Percentiles rank a stretch among this genome's conserved stretches.
Evolutionary conservation across 768 basidiomycete species (phyloP).

Genomic region (Suillus placidus): DNA sequence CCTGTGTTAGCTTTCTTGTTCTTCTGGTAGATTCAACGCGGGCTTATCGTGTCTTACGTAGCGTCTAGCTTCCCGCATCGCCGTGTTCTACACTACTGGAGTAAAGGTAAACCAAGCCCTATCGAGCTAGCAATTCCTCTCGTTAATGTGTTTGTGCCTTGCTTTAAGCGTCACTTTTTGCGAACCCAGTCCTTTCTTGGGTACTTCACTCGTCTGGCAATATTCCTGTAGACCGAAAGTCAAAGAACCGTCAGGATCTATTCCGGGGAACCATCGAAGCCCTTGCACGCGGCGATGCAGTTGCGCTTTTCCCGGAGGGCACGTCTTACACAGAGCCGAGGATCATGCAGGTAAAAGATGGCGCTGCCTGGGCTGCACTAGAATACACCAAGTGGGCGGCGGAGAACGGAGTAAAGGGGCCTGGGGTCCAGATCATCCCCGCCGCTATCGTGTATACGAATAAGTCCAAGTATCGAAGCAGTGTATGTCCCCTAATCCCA

Average conservation of each 20-base stretch:
- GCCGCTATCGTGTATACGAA: slow-evolving; percentile 92
- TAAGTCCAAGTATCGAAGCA: slow-evolving; percentile 93
- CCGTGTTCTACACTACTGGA: slow-evolving; percentile 89
- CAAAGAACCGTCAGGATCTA: slow-evolving; percentile 85
- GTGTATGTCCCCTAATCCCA: slow-evolving; percentile 57
- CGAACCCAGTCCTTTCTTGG: slow-evolving; percentile 70
- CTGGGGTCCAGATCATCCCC: slow-evolving; percentile 68
- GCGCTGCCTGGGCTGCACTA: slow-evolving; percentile 91
- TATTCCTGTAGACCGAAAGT: slow-evolving; percentile 95
- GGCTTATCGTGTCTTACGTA: slow-evolving; percentile 34
- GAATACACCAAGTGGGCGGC: slow-evolving; percentile 85
- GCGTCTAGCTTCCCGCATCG: slow-evolving; percentile 82
- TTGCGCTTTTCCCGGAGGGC: slow-evolving; percentile 94
- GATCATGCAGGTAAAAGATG: slow-evolving; percentile 93
- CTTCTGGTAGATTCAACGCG: slow-evolving; percentile 18
- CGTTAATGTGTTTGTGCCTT: slow-evolving; percentile 15
- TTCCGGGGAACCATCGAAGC: slow-evolving; percentile 91
- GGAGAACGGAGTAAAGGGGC: slow-evolving; percentile 51
- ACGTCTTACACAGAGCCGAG: slow-evolving; percentile 92
- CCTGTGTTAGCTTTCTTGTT: slow-evolving; percentile 58
- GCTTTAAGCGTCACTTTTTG: slow-evolving; percentile 70
- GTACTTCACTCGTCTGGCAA: slow-evolving; percentile 91
- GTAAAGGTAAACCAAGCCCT: slow-evolving; percentile 61
- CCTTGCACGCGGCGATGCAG: slow-evolving; percentile 74
- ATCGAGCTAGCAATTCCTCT: not conserved